Percentiles rank a stretch among this genome's conserved stretches.
Evolutionary conservation across 176 grass and related monocot genomes (phyloP).

Genomic region (Juncus inflexus): DNA sequence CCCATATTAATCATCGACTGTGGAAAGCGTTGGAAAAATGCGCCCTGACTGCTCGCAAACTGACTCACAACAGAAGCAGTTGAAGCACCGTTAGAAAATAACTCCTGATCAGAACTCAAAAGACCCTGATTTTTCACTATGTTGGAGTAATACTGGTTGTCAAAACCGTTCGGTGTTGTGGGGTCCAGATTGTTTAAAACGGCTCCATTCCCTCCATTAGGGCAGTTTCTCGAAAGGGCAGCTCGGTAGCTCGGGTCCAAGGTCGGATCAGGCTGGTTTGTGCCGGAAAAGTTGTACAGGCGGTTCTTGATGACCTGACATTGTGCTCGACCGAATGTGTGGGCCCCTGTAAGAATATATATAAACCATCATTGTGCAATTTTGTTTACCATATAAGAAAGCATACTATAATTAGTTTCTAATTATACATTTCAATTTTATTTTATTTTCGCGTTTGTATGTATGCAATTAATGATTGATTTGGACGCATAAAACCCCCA

Average conservation of each 20-base stretch:
- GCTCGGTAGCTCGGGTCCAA: slow-evolving; percentile 52
- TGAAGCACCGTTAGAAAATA: slow-evolving; percentile 54
- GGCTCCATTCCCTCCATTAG: slow-evolving; percentile 48
- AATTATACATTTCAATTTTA: background rate
- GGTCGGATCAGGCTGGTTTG: slow-evolving; percentile 51
- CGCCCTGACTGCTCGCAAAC: slow-evolving; percentile 32
- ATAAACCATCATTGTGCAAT: background rate
- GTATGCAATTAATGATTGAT: background rate
- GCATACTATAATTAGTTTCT: background rate
- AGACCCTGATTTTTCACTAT: slow-evolving; percentile 52
- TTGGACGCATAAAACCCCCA: no score
- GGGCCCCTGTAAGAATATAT: slow-evolving; percentile 36
- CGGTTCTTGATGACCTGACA: slow-evolving; percentile 55
- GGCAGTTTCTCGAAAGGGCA: slow-evolving; percentile 55
- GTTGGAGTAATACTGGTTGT: slow-evolving; percentile 89
- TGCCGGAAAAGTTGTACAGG: slow-evolving; percentile 49
- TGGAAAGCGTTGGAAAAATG: slow-evolving; percentile 61
- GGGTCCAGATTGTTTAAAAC: slow-evolving; percentile 56
- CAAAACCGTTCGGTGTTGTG: slow-evolving; percentile 55
- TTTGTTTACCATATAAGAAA: background rate
- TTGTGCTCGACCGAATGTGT: slow-evolving; percentile 67
- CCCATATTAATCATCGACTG: slow-evolving; percentile 80
- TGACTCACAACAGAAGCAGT: slow-evolving; percentile 55
- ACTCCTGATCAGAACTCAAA: slow-evolving; percentile 76
- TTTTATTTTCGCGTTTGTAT: background rate